A percentile compares a stretch with the other conserved stretches of the same genome.
Conservation (phyloP, 257 asterid genomes). For the Henckelia pumila region DNA sequence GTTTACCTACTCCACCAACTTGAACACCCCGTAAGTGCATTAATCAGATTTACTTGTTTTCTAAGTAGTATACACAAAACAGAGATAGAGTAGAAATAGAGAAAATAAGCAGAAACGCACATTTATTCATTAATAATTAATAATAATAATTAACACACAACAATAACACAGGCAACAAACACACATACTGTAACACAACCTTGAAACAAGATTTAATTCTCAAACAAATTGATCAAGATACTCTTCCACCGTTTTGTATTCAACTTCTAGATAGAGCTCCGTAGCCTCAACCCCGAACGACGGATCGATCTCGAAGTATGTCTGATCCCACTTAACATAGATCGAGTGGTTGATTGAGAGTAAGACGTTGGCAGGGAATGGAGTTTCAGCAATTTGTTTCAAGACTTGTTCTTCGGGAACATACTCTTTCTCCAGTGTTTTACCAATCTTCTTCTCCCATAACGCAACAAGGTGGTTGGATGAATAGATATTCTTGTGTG, state of each 20-base stretch:
- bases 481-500: conserved; percentile 46
- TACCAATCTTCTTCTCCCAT: conserved; percentile 84
- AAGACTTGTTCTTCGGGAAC: conserved; percentile 55
- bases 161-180: not conserved
- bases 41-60: no score
- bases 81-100: not conserved
- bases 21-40: no score
- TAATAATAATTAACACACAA: no score
- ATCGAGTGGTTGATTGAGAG: conserved; percentile 46
- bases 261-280: conserved; percentile 61
- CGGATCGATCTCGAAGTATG: conserved; percentile 59
- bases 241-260: conserved; percentile 59
- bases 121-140: not conserved
- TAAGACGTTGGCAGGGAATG: conserved; percentile 39
- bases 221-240: conserved; percentile 38
- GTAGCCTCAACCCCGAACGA: conserved; percentile 65
- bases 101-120: not conserved
- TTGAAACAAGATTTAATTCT: not conserved
- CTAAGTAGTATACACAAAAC: no score
- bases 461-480: conserved; percentile 58
- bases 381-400: conserved; percentile 56
- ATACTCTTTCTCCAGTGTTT: conserved; percentile 50
- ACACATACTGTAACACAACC: not conserved
- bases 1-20: no score
- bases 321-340: conserved; percentile 53